These are phyloP conservation scores for Claviceps digitariae DNA, from an alignment of 2,329 filamentous ascomycete genomes.

Conservation along the genomic window DNA sequence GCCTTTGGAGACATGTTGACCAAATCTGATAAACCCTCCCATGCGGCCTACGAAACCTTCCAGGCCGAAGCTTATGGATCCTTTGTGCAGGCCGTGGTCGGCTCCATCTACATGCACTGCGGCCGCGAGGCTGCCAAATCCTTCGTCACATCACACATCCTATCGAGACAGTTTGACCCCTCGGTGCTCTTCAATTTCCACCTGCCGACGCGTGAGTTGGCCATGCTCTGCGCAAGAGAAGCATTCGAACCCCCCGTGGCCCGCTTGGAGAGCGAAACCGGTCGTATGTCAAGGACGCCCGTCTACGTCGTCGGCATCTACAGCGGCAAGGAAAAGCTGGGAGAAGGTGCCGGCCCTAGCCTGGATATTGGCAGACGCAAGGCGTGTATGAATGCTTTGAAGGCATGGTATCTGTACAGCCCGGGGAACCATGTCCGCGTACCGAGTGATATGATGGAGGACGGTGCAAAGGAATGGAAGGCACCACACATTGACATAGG, in stretches of 20 bases:
- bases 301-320: slow-evolving; percentile 93
- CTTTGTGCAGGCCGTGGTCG: slow-evolving; percentile 73
- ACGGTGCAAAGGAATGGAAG: slow-evolving; percentile 49
- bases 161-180: slow-evolving; percentile 66
- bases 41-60: slow-evolving; percentile 31
- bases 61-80: slow-evolving; percentile 59
- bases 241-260: slow-evolving; percentile 80
- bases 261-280: slow-evolving; percentile 80
- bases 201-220: slow-evolving; percentile 71
- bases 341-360: slow-evolving; percentile 72
- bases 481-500: slow-evolving; percentile 57
- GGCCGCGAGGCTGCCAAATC: slow-evolving; percentile 65
- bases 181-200: slow-evolving; percentile 71
- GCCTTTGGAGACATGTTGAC: slow-evolving; percentile 57
- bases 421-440: slow-evolving; percentile 51
- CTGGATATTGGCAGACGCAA: slow-evolving; percentile 64
- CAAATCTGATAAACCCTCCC: slow-evolving; percentile 11
- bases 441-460: slow-evolving; percentile 55
- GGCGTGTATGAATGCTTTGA: slow-evolving; percentile 74
- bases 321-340: slow-evolving; percentile 80
- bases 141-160: slow-evolving; percentile 75
- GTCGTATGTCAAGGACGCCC: slow-evolving; percentile 67
- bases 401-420: slow-evolving; percentile 93
- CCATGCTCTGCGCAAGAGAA: slow-evolving; percentile 72
- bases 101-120: slow-evolving; percentile 73